Base-by-base conservation (phyloP, 2,329 filamentous ascomycete genomes). In the Thelonectria rubi region DNA sequence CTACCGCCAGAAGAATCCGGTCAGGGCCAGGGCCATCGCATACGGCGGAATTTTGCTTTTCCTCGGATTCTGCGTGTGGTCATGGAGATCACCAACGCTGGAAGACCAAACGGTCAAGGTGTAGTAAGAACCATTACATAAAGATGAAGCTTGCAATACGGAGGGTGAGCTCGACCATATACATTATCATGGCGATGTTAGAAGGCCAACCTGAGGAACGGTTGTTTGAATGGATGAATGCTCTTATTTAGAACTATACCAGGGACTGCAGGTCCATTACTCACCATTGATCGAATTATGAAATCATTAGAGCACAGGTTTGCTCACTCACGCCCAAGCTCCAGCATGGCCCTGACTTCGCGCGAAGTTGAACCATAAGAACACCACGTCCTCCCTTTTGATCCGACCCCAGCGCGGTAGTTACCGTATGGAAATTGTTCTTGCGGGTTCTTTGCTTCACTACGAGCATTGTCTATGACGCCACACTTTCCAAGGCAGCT, bases 331-430 rank as follows among this genome's bases (percentile, higher is more conserved):
- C 26, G 61, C 58, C 10, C 65, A 45, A 8, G 67, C 65, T 14
- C 67, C 67, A 43, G 64, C 48, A 4, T 65, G 65, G 10, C 60
- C 64, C 46, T 70, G 68, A 57, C 55, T 60, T 1, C 62, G 66
- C 2, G 61, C 60, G 14, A 51, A 43, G 12, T 68, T 64, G 7
- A 47, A 53, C 6, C 30, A 47, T 9, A 48, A 47, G 37, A 68
- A 66, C 39, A 24, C 14, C 3, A 40, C 55, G n/a, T 40, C 60
- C 40, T 62, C 2, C 40, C 68, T 30, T 42, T 54, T 2, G 55
- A 37, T 3, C 68, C 65, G 10, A 68, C 46, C 10, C 55, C 51
- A 20, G 63, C 45, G 1, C 59, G 60, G 15, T 68, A 58, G 55
- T 51, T 69, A 56, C 6, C 64, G 56, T 5, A 42, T 39, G 54